Evolutionary conservation across 352 stramenopile genomes (phyloP).

Genomic region (Globisporangium splendens): DNA sequence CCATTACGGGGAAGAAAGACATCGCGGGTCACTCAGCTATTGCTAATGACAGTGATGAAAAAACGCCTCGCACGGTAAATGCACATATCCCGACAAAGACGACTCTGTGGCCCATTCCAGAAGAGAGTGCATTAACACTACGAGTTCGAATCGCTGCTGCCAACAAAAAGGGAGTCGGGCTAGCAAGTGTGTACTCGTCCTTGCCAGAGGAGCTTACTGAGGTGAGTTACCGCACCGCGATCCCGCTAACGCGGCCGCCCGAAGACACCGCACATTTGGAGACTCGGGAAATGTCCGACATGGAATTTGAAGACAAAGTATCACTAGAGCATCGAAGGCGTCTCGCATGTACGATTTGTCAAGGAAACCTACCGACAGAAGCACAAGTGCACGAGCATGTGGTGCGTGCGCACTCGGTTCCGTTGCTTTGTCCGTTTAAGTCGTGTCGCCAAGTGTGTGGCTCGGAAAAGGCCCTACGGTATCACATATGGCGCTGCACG

Average conservation of each 20-base stretch:
- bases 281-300: conserved; percentile 25
- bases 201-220: conserved; percentile 49
- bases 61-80: neutral
- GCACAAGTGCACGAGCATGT: conserved; percentile 56
- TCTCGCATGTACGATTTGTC: conserved; percentile 62
- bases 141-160: conserved; percentile 53
- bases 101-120: conserved; percentile 63
- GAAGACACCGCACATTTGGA: conserved; percentile 46
- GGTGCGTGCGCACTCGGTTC: conserved; percentile 47
- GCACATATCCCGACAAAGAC: conserved; percentile 32
- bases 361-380: conserved; percentile 8
- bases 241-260: conserved; percentile 30
- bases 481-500: conserved; percentile 72
- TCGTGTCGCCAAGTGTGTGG: conserved; percentile 67
- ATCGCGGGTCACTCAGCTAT: neutral
- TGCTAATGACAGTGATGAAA: neutral
- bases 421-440: conserved; percentile 71
- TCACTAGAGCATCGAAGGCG: conserved; percentile 18
- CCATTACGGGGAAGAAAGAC: conserved; percentile 16
- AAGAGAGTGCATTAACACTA: conserved; percentile 37
- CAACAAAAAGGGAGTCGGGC: conserved; percentile 55
- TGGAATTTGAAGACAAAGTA: conserved; percentile 38
- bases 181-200: conserved; percentile 51
- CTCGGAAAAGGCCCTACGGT: conserved; percentile 61
- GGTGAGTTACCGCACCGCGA: conserved; percentile 53